Conservation (phyloP, 768 basidiomycete genomes). For the Peribolospora baueri region DNA sequence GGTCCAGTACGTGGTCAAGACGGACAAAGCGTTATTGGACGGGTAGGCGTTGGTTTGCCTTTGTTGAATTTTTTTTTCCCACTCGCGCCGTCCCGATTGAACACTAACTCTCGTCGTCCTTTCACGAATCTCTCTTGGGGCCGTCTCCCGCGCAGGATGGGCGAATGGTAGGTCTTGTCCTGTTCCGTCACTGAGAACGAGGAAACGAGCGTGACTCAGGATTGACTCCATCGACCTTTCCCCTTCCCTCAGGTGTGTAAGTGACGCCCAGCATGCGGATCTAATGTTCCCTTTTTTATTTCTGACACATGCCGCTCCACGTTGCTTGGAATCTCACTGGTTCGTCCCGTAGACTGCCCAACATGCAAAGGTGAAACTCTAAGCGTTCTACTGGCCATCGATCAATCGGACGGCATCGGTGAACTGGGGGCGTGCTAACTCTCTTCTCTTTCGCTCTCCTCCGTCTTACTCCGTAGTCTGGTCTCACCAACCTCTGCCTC, state of each 20-base stretch:
- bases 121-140: not conserved
- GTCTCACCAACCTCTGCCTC: too few species aligned
- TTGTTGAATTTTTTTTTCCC: not conserved
- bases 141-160: slow-evolving; percentile 13
- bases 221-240: not conserved
- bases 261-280: slow-evolving; percentile 12
- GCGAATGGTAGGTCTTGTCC: slow-evolving; percentile 18
- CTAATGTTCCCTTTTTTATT: too few species aligned
- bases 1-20: slow-evolving; percentile 20
- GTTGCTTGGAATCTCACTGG: not conserved
- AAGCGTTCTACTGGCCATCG: too few species aligned
- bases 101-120: not conserved
- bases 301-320: too few species aligned
- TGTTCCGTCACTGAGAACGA: slow-evolving; percentile 9
- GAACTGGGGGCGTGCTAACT: too few species aligned
- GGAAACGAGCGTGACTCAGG: slow-evolving; percentile 3
- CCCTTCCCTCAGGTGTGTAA: not conserved
- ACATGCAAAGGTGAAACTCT: too few species aligned
- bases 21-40: slow-evolving; percentile 19
- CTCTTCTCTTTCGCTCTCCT: too few species aligned
- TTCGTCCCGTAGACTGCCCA: too few species aligned
- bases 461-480: too few species aligned
- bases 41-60: slow-evolving; percentile 3
- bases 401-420: too few species aligned
- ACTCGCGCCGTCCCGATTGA: not conserved